Percentiles rank a stretch among this genome's conserved stretches.
Evolutionary conservation across 805 yeast genomes (phyloP).

Genomic region (Pichia pseudocactophila): DNA sequence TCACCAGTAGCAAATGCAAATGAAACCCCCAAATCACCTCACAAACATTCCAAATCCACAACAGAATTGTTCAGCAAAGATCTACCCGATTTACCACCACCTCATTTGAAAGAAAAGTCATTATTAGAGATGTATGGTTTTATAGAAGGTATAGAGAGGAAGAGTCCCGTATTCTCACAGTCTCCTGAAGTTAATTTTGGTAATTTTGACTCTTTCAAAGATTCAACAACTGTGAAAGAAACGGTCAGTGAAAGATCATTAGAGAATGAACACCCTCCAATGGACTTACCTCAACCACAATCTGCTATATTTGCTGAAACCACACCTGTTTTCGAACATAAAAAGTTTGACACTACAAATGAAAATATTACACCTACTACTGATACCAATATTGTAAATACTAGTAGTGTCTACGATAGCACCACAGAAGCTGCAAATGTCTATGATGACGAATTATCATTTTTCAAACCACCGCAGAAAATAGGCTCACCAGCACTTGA

Average conservation of each 20-base stretch:
- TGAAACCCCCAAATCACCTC: conserved; percentile 5
- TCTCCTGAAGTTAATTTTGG: conserved; percentile 1
- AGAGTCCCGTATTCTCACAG: conserved; percentile 8
- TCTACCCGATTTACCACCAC: conserved; percentile 6
- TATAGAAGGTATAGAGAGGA: conserved; percentile 5
- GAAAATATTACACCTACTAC: not conserved
- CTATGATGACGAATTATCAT: not conserved
- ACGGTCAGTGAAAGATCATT: conserved; percentile 6
- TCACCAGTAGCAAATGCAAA: not conserved
- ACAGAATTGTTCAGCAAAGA: conserved; percentile 3
- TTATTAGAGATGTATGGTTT: conserved; percentile 21
- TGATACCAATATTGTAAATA: not conserved
- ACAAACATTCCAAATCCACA: conserved; percentile 9
- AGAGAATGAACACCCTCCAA: conserved; percentile 3
- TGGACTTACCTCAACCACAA: conserved; percentile 9
- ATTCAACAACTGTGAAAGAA: conserved; percentile 3
- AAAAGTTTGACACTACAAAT: conserved; percentile 2
- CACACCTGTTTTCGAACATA: conserved; percentile 5
- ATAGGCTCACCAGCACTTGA: not conserved
- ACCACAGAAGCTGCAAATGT: not conserved
- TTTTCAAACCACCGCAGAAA: conserved; percentile 2
- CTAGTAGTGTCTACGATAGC: conserved; percentile 6
- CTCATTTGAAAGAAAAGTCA: not conserved
- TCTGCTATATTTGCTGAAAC: conserved; percentile 9
- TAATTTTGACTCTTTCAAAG: not conserved